These are phyloP conservation scores for Plenodomus lindquistii DNA, from an alignment of 2,329 filamentous ascomycete genomes.

Conservation along the genomic window DNA sequence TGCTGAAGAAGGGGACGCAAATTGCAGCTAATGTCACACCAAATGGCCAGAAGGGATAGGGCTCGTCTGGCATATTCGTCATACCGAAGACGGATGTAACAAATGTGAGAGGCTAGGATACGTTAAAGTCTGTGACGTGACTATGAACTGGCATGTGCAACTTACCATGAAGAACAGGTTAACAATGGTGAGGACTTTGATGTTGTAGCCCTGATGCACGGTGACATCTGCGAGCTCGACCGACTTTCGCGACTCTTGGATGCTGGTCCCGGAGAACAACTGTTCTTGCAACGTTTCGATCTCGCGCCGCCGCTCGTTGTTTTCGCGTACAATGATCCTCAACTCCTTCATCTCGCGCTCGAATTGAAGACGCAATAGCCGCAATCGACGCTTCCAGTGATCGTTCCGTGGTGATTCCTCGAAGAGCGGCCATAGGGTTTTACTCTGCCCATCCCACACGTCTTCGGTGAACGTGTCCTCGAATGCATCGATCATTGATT, in stretches of 20 bases:
- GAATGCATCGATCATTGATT: constrained; percentile 61
- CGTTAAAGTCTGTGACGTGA: not conserved
- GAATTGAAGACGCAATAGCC: constrained; percentile 52
- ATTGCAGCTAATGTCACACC: constrained; percentile 48
- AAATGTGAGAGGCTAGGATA: constrained; percentile 57
- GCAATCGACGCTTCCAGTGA: constrained; percentile 56
- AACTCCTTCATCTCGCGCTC: constrained; percentile 58
- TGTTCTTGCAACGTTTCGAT: constrained; percentile 63
- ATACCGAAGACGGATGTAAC: constrained; percentile 64
- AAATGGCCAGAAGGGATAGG: constrained; percentile 44
- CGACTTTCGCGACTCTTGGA: constrained; percentile 63
- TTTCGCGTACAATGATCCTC: constrained; percentile 53
- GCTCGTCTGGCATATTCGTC: constrained; percentile 50
- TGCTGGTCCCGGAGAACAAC: constrained; percentile 65
- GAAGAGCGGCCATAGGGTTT: constrained; percentile 60
- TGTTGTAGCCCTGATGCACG: constrained; percentile 63
- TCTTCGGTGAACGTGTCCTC: constrained; percentile 61
- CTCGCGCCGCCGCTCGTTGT: constrained; percentile 59
- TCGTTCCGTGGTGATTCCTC: constrained; percentile 52
- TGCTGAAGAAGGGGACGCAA: constrained; percentile 52
- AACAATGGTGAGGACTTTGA: constrained; percentile 62
- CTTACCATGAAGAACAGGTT: constrained; percentile 61
- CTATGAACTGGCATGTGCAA: not conserved
- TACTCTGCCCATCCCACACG: constrained; percentile 61
- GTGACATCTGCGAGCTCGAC: constrained; percentile 60